phyloP scores from a whole-genome alignment of 345 rosid species.

The Citrus hindsii region DNA sequence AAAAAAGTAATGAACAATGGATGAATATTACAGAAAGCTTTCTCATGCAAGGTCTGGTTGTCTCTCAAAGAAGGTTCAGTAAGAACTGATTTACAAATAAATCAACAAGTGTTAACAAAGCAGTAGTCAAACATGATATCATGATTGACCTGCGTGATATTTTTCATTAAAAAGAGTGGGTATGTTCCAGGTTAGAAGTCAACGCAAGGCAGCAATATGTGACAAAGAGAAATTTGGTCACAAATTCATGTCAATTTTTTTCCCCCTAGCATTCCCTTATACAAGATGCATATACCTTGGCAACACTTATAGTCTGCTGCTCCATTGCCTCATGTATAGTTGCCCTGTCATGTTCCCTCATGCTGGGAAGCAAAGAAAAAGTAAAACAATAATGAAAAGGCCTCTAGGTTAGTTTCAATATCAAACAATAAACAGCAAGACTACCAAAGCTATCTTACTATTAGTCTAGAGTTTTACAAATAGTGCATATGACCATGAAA shows the following conservation, averaged over 20 bases:
- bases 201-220: no score
- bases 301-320: constrained; percentile 97
- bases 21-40: no score
- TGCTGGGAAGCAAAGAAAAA: constrained; percentile 39
- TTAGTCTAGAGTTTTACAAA: background rate
- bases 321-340: constrained; percentile 99
- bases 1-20: no score
- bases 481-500: background rate
- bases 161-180: no score
- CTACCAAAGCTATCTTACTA: background rate
- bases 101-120: no score
- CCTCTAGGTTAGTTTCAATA: background rate
- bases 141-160: no score
- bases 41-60: background rate
- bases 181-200: no score
- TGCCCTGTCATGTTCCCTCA: constrained; percentile 98
- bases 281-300: constrained; percentile 55
- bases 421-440: constrained; percentile 1
- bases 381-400: background rate
- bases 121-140: no score
- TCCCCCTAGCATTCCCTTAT: no score
- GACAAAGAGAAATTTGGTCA: background rate
- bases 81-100: no score
- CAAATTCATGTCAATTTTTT: background rate
- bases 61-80: background rate